A percentile compares a stretch with the other conserved stretches of the same genome.
phyloP scores from a whole-genome alignment of 352 stramenopile genomes.

The Phytophthora nicotianae region DNA sequence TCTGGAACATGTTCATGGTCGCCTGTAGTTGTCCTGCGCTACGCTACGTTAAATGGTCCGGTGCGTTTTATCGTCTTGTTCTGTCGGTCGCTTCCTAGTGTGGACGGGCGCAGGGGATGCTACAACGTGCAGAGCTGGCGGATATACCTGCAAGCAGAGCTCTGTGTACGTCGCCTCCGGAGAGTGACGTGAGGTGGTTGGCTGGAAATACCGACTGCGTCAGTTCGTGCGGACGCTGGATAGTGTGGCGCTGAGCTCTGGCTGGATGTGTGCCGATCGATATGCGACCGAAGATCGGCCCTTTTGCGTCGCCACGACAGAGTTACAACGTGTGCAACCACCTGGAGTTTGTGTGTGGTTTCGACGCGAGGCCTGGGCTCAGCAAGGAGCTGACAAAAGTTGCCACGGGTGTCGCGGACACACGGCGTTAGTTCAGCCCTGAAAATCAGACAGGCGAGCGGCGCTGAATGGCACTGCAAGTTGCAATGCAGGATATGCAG shows the following conservation, averaged over 20 bases:
- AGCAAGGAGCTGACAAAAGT: conserved; percentile 10
- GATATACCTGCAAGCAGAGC: conserved; percentile 8
- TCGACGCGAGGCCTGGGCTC: conserved; percentile 15
- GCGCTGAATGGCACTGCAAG: neutral
- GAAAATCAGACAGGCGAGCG: conserved; percentile 14
- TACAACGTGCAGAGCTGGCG: conserved; percentile 20
- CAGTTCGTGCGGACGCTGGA: conserved; percentile 24
- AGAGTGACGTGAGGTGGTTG: conserved; percentile 35
- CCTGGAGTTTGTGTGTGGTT: conserved; percentile 21
- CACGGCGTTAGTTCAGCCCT: conserved; percentile 18
- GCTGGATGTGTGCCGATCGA: conserved; percentile 25
- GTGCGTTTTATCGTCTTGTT: conserved; percentile 7
- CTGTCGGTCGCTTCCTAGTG: conserved; percentile 4
- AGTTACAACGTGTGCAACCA: conserved; percentile 28
- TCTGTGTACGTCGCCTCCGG: conserved; percentile 33
- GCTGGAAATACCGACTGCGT: conserved; percentile 40
- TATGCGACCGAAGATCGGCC: conserved; percentile 20
- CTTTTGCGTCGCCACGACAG: conserved; percentile 33
- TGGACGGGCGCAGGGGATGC: conserved; percentile 24
- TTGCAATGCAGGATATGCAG: conserved; percentile 10
- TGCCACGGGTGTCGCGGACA: conserved; percentile 7
- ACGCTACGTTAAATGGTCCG: conserved; percentile 26
- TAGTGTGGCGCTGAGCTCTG: conserved; percentile 17
- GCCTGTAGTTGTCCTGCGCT: conserved; percentile 12
- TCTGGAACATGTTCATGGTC: conserved; percentile 40